phyloP scores from a whole-genome alignment of 2,329 filamentous ascomycete species.

The Paecilomyces niveus region DNA sequence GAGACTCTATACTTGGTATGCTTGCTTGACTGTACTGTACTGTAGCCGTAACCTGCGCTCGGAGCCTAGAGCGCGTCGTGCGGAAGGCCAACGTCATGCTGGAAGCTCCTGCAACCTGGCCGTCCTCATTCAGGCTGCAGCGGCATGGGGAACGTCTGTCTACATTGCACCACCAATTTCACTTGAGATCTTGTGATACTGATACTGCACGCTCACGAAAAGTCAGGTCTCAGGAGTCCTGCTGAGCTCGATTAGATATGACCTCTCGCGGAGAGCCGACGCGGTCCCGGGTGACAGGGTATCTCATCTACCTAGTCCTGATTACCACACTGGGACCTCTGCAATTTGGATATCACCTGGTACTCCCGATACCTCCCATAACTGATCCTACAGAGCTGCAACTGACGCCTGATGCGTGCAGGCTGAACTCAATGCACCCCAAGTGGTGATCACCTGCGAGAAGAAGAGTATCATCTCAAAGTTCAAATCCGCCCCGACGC shows the following conservation, averaged over 20 bases:
- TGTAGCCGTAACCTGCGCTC: background rate
- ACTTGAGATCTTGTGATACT: background rate
- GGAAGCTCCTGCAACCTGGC: background rate
- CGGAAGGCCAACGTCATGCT: background rate
- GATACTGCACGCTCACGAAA: background rate
- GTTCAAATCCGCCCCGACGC: conserved; percentile 12
- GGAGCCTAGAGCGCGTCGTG: background rate
- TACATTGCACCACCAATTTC: background rate
- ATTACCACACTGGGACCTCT: conserved; percentile 78
- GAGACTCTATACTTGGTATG: too few relatives aligned
- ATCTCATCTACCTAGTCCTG: conserved; percentile 68
- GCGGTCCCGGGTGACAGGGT: conserved; percentile 54
- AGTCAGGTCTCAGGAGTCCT: background rate
- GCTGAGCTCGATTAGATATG: conserved; percentile 11
- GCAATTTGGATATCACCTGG: conserved; percentile 91
- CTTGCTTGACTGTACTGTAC: too few relatives aligned
- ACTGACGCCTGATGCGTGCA: conserved; percentile 25
- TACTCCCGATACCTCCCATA: conserved; percentile 34
- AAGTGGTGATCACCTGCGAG: conserved; percentile 86
- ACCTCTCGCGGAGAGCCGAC: conserved; percentile 8
- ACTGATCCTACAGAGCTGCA: background rate
- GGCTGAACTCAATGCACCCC: conserved; percentile 92
- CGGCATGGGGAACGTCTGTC: background rate
- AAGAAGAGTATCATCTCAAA: conserved; percentile 46
- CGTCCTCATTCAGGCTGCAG: background rate